Percentiles rank a stretch among this genome's conserved stretches.
Evolutionary conservation across 495 filamentous ascomycete species (phyloP).

Genomic region (Extremus antarcticus): DNA sequence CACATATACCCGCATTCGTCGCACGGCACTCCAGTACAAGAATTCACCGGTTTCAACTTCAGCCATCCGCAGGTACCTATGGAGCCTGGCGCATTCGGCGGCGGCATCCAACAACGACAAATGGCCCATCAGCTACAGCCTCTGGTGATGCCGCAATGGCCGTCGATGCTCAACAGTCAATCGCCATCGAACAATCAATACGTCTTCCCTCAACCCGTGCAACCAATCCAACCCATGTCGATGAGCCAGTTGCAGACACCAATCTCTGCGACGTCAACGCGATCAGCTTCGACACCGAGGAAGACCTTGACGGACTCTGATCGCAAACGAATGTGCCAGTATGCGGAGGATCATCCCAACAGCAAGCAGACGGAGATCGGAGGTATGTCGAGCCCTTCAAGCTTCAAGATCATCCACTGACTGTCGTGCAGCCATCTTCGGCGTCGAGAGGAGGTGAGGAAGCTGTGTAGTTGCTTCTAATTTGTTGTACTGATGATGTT

Average conservation of each 20-base stretch:
- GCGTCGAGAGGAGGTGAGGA: conserved; percentile 85
- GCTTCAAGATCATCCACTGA: conserved; percentile 25
- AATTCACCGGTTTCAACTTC: conserved; percentile 37
- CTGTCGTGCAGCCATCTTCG: conserved; percentile 63
- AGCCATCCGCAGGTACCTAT: conserved; percentile 30
- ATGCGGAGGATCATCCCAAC: conserved; percentile 84
- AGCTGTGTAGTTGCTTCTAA: no score
- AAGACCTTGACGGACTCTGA: conserved; percentile 91
- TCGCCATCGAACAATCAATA: conserved; percentile 24
- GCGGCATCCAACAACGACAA: conserved; percentile 30
- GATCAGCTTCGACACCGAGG: conserved; percentile 53
- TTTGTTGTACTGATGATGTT: no score
- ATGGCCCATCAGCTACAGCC: conserved; percentile 37
- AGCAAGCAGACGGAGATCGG: conserved; percentile 99
- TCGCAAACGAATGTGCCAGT: conserved; percentile 86
- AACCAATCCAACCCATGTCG: conserved; percentile 26
- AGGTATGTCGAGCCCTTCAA: conserved; percentile 41
- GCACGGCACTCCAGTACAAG: conserved; percentile 35
- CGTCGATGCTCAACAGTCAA: conserved; percentile 42
- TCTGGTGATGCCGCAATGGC: conserved; percentile 43
- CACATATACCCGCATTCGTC: conserved; percentile 25
- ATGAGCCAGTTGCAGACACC: conserved; percentile 32
- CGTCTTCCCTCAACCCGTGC: conserved; percentile 27
- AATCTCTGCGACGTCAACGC: conserved; percentile 33
- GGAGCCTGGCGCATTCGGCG: conserved; percentile 31